Conservation (phyloP, 129 eudicot genomes). For the Arctium lappa region DNA sequence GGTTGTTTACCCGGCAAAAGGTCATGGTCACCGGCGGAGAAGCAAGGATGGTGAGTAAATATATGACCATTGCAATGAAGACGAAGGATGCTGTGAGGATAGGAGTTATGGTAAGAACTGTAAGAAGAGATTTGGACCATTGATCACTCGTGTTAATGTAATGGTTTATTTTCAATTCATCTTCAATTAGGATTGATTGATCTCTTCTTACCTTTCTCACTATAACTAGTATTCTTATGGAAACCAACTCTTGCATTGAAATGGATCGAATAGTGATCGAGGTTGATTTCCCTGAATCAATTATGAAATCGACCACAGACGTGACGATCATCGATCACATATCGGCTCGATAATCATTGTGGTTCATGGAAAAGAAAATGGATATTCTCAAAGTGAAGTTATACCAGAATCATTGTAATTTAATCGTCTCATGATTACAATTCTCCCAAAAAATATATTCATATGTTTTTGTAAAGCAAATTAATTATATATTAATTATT, state of each 20-base stretch:
- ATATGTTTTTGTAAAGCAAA: conserved; percentile 11
- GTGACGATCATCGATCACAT: neutral
- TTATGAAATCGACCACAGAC: neutral
- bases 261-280: neutral
- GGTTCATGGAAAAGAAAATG: neutral
- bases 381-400: neutral
- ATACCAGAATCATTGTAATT: conserved; percentile 17
- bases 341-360: neutral
- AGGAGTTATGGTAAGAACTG: too few relatives aligned
- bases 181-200: too few relatives aligned
- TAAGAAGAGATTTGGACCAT: too few relatives aligned
- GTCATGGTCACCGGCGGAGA: neutral
- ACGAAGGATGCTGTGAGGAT: too few relatives aligned
- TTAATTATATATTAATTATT: conserved; percentile 36
- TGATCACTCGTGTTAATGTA: too few relatives aligned
- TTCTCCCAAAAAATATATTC: conserved; percentile 30
- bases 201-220: too few relatives aligned
- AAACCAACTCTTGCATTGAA: neutral
- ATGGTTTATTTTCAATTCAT: too few relatives aligned
- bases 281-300: neutral
- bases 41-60: too few relatives aligned
- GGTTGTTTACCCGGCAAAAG: neutral
- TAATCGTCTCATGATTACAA: conserved; percentile 19
- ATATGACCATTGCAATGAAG: neutral
- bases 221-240: too few relatives aligned